These are phyloP conservation scores for Candida sp. DNA, from an alignment of 1,139 yeast genomes.

Conservation along the genomic window DNA sequence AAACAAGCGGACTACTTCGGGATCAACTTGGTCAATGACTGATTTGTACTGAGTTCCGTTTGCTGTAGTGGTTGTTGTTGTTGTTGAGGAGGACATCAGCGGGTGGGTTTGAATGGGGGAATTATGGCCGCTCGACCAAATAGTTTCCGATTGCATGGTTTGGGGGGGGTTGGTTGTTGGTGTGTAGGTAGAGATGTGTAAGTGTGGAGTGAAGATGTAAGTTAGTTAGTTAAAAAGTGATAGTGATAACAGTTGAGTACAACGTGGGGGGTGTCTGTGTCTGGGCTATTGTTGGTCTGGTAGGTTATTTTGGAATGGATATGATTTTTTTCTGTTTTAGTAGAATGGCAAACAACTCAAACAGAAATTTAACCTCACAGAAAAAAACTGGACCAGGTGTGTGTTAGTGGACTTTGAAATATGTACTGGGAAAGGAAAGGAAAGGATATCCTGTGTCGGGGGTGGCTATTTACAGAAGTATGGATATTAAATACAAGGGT, in stretches of 20 bases:
- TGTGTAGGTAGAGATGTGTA: too few species aligned
- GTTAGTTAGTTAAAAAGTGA: too few species aligned
- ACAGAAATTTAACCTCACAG: too few species aligned
- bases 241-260: too few species aligned
- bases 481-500: background rate
- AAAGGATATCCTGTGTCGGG: background rate
- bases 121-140: slow-evolving; percentile 36
- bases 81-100: slow-evolving; percentile 8
- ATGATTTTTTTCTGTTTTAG: background rate
- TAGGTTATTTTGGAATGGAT: background rate
- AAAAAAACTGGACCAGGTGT: background rate
- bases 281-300: background rate
- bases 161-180: background rate
- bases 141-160: slow-evolving; percentile 32
- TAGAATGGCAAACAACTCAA: background rate
- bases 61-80: slow-evolving; percentile 1
- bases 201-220: too few species aligned
- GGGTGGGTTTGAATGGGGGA: slow-evolving; percentile 30
- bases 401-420: background rate
- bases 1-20: slow-evolving; percentile 51
- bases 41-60: slow-evolving; percentile 29
- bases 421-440: too few species aligned
- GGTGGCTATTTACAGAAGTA: background rate
- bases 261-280: background rate
- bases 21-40: slow-evolving; percentile 44